Base-by-base conservation (phyloP, 2,329 filamentous ascomycete genomes). In the Knufia petricola region DNA sequence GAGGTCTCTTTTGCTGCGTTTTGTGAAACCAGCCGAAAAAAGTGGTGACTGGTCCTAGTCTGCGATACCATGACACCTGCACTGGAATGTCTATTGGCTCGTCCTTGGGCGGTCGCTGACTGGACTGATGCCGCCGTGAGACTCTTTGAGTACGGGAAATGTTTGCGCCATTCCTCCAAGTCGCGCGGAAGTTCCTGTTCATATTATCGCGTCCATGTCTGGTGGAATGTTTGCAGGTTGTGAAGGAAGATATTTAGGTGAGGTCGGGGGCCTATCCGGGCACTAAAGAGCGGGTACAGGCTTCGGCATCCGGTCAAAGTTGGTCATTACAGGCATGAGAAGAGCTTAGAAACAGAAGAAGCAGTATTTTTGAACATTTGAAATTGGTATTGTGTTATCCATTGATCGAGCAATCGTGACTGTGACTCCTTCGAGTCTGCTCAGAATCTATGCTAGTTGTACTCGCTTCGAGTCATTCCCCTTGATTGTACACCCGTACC, bases 1-100 rank as follows among this genome's bases (percentile, higher is more conserved):
- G 85, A 0, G 90, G 89, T 43, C 82, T 72, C 43, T 76, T 75
- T 45, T 78, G 71, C 67, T 95, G 87, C 40, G 81, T 77, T 19
- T 81, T 76, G 13, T 60, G 53, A 32, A 60, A 59, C 58, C 58
- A 59, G 31, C 43, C 52, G 46, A 58, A 57, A 48, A 59, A 59
- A 17, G 50, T 39, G n/a, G 56, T 55, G 28, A 58, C 55, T 4
- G 53, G 58, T 3, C 58, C 58, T 9, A 59, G 49, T 15, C 58
- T 52, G 38, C 56, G 56, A 24, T 59, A 58, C 58, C 58, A 60
- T 40, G n/a, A n/a, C n/a, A 31, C 48, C 24, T 49, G 51, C 10
- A 51, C 52, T 12, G 58, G 57, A 17, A 59, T 52, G 23, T 57
- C 55, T 31, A 58, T 50, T 3, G 57, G 55, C 19, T 53, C 52